Evolutionary conservation across 352 stramenopile genomes (phyloP).

Genomic region (Saprolegnia diclina): DNA sequence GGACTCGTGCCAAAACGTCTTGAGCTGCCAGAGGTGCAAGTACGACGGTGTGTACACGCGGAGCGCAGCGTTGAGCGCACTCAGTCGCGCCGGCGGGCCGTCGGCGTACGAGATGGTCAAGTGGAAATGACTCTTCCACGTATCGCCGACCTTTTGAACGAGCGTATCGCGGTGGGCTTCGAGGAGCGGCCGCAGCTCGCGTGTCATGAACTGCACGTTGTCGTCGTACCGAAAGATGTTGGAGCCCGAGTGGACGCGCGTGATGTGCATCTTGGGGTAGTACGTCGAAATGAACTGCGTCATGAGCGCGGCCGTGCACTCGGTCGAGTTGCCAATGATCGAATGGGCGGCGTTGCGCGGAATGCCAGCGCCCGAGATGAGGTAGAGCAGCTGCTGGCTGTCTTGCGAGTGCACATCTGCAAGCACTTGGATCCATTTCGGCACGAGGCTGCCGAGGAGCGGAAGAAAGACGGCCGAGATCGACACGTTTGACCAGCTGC

Average conservation of each 20-base stretch:
- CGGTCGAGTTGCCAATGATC: constrained; percentile 93
- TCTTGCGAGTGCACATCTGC: constrained; percentile 67
- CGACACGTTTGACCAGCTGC: constrained; percentile 53
- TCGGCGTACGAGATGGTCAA: constrained; percentile 96
- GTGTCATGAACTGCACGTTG: constrained; percentile 97
- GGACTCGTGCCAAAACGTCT: constrained; percentile 97
- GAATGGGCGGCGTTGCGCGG: constrained; percentile 91
- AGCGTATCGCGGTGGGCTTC: constrained; percentile 92
- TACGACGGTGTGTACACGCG: constrained; percentile 93
- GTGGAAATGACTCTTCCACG: constrained; percentile 93
- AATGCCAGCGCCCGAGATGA: constrained; percentile 94
- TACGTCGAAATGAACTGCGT: constrained; percentile 88
- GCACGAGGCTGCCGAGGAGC: constrained; percentile 90
- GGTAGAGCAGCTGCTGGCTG: constrained; percentile 90
- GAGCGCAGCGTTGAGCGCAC: constrained; percentile 94
- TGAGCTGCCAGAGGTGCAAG: constrained; percentile 98
- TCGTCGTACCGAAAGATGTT: constrained; percentile 96
- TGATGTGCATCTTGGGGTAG: constrained; percentile 90
- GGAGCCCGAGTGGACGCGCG: constrained; percentile 92
- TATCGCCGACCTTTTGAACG: constrained; percentile 82
- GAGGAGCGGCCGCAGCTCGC: constrained; percentile 91
- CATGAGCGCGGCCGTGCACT: constrained; percentile 90
- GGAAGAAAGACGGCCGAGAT: constrained; percentile 93
- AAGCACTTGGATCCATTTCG: constrained; percentile 87
- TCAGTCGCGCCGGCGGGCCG: constrained; percentile 91